Evolutionary conservation across 1,284 basidiomycete genomes (phyloP), one percentile per base, ranked within the genome.

Genomic region (Ustilago sp.): DNA sequence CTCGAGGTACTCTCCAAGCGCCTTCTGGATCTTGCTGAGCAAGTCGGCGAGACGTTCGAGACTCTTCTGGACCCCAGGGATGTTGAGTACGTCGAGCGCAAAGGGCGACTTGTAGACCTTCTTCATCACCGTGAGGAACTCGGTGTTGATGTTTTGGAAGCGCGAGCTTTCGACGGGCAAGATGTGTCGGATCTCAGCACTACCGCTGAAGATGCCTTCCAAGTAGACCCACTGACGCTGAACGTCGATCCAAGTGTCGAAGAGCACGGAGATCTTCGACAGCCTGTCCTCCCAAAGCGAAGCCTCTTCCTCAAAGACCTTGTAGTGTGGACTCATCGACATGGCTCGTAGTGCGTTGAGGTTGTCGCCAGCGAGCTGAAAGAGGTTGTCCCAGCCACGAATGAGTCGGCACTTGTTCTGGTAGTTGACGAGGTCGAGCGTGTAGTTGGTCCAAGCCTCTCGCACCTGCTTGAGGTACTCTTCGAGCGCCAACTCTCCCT

Each of bases 161-260:
- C 97, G 93, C 39, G 94, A 92, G 82, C 92, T 95, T 88, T 99
- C 98, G 69, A 98, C 93, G 0, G 98, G 98, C 8, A 99, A 91
- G 19, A 99, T 91, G 87, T 99, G 97, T 48, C 79, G 78, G 32
- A 85, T 85, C 65, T 84, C 87, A 94, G 98, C 90, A 96, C 94
- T 98, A 48, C 95, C 95, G n/a, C 94, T 94, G 88, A 99, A 99
- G 83, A 99, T 98, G 59, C 97, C 97, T 66, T 99, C 96, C 60
- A 99, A 89, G 85, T 99, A 99, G 1, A 99, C 97, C 97, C 97
- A 99, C 88, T 99, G 97, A 5, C 97, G 91, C 84, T 99, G 98
- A 15, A 99, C 97, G 79, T 99, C 97, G 80, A 98, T 97, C 97
- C 97, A 99, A 43, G 98, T 93, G 86, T 99, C 95, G 85, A 99